Evolutionary conservation across 306 rosid species (phyloP).

Genomic region (Dryas octopetala): DNA sequence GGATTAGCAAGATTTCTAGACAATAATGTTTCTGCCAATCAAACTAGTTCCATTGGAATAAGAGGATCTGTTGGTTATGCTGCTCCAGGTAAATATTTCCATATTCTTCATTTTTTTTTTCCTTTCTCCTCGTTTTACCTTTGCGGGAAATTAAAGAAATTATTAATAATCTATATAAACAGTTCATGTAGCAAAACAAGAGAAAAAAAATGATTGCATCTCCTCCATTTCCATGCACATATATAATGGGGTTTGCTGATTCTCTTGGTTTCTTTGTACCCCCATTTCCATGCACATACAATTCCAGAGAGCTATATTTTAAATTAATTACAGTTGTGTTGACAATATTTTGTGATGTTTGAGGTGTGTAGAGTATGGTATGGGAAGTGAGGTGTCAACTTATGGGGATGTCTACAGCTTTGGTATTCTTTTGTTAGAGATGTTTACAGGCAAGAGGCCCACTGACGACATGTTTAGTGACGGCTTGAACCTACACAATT

Average conservation of each 20-base stretch:
- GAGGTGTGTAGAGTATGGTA: background rate
- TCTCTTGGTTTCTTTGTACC: background rate
- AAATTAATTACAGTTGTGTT: too few relatives aligned
- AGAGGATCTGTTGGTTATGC: slow-evolving; percentile 6
- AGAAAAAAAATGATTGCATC: too few relatives aligned
- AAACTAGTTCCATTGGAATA: background rate
- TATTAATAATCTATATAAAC: too few relatives aligned
- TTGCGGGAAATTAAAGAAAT: too few relatives aligned
- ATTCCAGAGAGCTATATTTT: too few relatives aligned
- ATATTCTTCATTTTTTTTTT: too few relatives aligned
- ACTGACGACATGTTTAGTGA: slow-evolving; percentile 18
- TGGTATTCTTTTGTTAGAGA: slow-evolving; percentile 10
- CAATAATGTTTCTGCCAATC: background rate
- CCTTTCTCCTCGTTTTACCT: too few relatives aligned
- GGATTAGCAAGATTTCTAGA: background rate
- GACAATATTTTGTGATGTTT: background rate
- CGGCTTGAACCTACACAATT: background rate
- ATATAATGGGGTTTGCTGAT: background rate
- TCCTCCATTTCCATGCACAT: too few relatives aligned
- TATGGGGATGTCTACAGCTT: slow-evolving; percentile 3
- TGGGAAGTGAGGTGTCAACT: background rate
- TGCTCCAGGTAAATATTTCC: background rate
- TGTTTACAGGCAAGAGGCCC: background rate
- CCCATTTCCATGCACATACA: too few relatives aligned
- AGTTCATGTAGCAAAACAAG: too few relatives aligned